Percentiles rank a stretch among this genome's conserved stretches.
Conservation (phyloP, 2,329 filamentous ascomycete species). For the Mycogone perniciosa region DNA sequence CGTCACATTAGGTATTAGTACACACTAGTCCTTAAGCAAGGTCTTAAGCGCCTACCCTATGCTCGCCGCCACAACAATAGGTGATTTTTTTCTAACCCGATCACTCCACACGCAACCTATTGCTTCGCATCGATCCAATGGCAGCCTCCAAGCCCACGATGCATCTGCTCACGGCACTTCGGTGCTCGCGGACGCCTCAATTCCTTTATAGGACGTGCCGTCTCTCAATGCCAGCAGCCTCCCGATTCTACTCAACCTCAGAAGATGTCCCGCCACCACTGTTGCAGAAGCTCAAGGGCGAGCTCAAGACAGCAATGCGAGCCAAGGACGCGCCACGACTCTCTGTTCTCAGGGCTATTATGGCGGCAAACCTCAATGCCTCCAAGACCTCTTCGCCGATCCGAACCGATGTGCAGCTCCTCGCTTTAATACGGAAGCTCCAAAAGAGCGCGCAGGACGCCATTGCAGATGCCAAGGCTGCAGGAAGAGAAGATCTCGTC, state of each 20-base stretch:
- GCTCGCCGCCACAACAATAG: too few species aligned
- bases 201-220: background rate
- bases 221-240: conserved; percentile 10
- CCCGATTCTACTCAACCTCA: conserved; percentile 28
- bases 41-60: background rate
- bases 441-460: conserved; percentile 53
- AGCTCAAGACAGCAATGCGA: conserved; percentile 61
- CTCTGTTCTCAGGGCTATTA: conserved; percentile 59
- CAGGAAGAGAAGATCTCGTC: conserved; percentile 60
- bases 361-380: conserved; percentile 66
- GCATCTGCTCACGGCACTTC: conserved; percentile 20
- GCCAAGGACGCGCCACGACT: conserved; percentile 59
- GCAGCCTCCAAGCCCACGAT: conserved; percentile 13
- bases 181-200: conserved; percentile 11
- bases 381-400: conserved; percentile 68
- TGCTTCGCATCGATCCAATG: conserved; percentile 2
- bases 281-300: conserved; percentile 48
- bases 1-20: too few species aligned
- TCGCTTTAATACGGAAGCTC: conserved; percentile 60
- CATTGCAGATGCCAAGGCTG: conserved; percentile 55
- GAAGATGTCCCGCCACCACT: conserved; percentile 38
- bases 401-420: conserved; percentile 61
- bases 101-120: background rate
- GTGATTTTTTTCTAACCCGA: too few species aligned
- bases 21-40: too few species aligned